A percentile compares a stretch with the other conserved stretches of the same genome.
Evolutionary conservation across 2,329 filamentous ascomycete genomes (phyloP).

Genomic region (Penicillium vulpinum): DNA sequence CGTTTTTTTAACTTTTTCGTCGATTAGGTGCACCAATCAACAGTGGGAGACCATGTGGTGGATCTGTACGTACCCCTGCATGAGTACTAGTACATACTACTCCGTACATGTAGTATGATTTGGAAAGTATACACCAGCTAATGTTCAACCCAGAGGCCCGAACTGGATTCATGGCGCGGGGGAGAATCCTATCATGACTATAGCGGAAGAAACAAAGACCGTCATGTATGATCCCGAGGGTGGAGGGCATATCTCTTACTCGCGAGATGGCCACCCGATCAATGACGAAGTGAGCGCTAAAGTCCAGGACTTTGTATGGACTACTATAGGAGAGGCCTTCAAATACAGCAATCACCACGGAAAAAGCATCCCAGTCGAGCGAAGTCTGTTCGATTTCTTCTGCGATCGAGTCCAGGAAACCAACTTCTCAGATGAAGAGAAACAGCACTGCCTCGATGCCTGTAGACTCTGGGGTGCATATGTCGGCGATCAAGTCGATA

Average conservation of each 20-base stretch:
- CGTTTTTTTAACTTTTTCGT: slow-evolving; percentile 6
- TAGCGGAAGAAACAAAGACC: slow-evolving; percentile 57
- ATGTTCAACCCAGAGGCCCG: slow-evolving; percentile 50
- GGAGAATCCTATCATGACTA: slow-evolving; percentile 58
- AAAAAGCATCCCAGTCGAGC: slow-evolving; percentile 51
- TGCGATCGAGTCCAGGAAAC: slow-evolving; percentile 49
- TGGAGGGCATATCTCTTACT: slow-evolving; percentile 49
- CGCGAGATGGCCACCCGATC: slow-evolving; percentile 48
- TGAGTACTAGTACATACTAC: no score
- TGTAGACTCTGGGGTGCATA: slow-evolving; percentile 65
- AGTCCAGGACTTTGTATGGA: slow-evolving; percentile 54
- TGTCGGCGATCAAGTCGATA: slow-evolving; percentile 60
- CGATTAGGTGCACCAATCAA: slow-evolving; percentile 51
- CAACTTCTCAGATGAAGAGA: slow-evolving; percentile 42
- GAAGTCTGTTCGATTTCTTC: slow-evolving; percentile 61
- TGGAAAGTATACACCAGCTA: neutral
- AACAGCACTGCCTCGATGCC: slow-evolving; percentile 53
- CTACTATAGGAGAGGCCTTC: slow-evolving; percentile 60
- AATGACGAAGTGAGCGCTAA: slow-evolving; percentile 33
- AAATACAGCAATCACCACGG: slow-evolving; percentile 57
- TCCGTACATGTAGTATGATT: no score
- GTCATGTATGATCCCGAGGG: slow-evolving; percentile 55
- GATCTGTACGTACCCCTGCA: slow-evolving; percentile 53
- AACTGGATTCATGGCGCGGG: slow-evolving; percentile 67
- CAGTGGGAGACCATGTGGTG: slow-evolving; percentile 51